Evolutionary conservation across 768 basidiomycete genomes (phyloP).

Genomic region (Dentipellis sp.): DNA sequence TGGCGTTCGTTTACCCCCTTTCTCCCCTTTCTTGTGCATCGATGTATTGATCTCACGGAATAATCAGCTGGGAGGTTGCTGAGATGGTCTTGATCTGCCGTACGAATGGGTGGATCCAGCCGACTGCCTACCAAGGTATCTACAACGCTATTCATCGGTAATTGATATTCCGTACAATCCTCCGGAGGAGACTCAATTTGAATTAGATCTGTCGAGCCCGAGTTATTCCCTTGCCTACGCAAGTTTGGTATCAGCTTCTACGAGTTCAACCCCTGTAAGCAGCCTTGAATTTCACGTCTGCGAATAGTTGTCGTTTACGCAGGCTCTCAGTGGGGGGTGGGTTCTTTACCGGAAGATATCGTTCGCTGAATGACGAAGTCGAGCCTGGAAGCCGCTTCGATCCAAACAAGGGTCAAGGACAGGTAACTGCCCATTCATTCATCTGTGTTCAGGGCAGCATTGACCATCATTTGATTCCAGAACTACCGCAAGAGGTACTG

Average conservation of each 20-base stretch:
- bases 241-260: constrained; percentile 32
- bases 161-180: background rate
- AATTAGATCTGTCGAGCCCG: constrained; percentile 26
- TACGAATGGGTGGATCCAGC: constrained; percentile 35
- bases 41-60: background rate
- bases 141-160: constrained; percentile 32
- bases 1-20: constrained; percentile 22
- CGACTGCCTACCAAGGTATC: constrained; percentile 38
- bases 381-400: constrained; percentile 52
- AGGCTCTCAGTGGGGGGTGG: constrained; percentile 25
- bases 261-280: constrained; percentile 32
- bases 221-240: constrained; percentile 33
- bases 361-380: constrained; percentile 25
- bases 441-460: constrained; percentile 12
- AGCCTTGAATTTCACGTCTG: background rate
- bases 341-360: constrained; percentile 31
- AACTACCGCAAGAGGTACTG: constrained; percentile 32
- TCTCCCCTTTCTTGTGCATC: constrained; percentile 5
- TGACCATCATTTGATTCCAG: constrained; percentile 37
- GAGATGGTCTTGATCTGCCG: constrained; percentile 28
- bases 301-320: background rate
- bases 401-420: constrained; percentile 32
- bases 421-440: constrained; percentile 22
- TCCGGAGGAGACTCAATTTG: background rate
- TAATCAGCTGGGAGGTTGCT: constrained; percentile 31